These are phyloP conservation scores for Phanerochaete sordida DNA, from an alignment of 768 basidiomycete genomes.

Conservation along the genomic window DNA sequence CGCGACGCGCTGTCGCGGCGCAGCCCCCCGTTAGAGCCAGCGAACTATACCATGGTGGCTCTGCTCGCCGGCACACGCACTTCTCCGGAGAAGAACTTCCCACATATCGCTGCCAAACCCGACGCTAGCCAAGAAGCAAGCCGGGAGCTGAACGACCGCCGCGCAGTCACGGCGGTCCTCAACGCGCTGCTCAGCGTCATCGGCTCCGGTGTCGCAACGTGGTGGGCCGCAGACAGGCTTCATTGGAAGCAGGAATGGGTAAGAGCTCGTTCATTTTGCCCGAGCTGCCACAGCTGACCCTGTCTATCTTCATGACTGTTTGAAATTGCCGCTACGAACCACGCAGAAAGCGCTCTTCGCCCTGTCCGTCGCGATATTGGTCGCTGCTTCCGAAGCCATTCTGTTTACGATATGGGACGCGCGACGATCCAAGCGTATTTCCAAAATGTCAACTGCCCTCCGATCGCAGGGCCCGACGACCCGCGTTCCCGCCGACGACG, in stretches of 20 bases:
- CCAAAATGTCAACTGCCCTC: not conserved
- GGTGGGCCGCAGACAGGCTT: slow-evolving; percentile 66
- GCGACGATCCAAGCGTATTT: slow-evolving; percentile 30
- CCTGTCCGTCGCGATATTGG: slow-evolving; percentile 55
- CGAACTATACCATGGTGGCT: slow-evolving; percentile 65
- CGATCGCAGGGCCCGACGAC: not conserved
- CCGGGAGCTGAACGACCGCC: slow-evolving; percentile 50
- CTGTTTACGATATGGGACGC: slow-evolving; percentile 75
- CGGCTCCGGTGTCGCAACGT: slow-evolving; percentile 64
- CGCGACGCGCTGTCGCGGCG: slow-evolving; percentile 32
- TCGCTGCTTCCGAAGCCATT: slow-evolving; percentile 66
- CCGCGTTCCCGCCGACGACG: not conserved
- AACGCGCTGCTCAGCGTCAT: slow-evolving; percentile 71
- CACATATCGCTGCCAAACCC: slow-evolving; percentile 42
- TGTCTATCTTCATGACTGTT: no score
- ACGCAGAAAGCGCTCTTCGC: slow-evolving; percentile 53
- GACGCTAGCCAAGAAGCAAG: slow-evolving; percentile 39
- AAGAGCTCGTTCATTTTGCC: slow-evolving; percentile 24
- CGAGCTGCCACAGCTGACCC: slow-evolving; percentile 4
- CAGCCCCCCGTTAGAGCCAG: slow-evolving; percentile 44
- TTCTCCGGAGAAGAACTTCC: slow-evolving; percentile 74
- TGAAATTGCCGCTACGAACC: slow-evolving; percentile 29
- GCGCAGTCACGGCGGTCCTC: slow-evolving; percentile 63
- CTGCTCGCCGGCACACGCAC: slow-evolving; percentile 75
- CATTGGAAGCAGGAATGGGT: slow-evolving; percentile 78